Conservation (phyloP, 1,139 yeast genomes). For the Saccharomycopsis hybrid region DNA sequence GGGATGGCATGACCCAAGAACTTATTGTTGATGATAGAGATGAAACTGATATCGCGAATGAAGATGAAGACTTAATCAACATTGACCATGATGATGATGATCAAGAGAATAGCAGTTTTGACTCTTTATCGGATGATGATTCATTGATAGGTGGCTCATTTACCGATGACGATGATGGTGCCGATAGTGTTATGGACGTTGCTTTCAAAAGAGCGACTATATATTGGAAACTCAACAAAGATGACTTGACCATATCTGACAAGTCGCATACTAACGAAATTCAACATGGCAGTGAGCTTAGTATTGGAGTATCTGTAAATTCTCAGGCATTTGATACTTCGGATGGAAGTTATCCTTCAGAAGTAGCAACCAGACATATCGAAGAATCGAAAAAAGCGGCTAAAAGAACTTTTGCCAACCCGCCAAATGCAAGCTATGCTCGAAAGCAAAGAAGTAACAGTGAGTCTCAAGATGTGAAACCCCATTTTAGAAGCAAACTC, state of each 20-base stretch:
- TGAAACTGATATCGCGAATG: constrained; percentile 4
- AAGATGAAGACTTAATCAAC: constrained; percentile 12
- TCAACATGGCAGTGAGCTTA: neutral
- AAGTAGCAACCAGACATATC: neutral
- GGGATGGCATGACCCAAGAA: constrained; percentile 3
- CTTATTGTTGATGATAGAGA: constrained; percentile 20
- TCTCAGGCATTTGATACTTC: constrained; percentile 7
- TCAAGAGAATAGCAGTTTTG: constrained; percentile 14
- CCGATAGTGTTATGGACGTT: constrained; percentile 17
- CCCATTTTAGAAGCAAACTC: neutral
- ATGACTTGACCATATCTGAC: too few species aligned
- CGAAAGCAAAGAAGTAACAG: constrained; percentile 12
- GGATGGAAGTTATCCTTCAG: neutral
- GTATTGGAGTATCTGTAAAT: neutral
- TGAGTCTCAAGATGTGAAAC: constrained; percentile 9
- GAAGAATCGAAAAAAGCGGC: neutral
- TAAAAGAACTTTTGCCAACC: too few species aligned
- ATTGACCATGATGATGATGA: constrained; percentile 18
- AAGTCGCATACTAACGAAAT: too few species aligned
- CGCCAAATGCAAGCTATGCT: too few species aligned
- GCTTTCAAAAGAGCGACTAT: constrained; percentile 20
- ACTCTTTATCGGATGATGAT: constrained; percentile 21
- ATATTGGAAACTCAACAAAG: constrained; percentile 14
- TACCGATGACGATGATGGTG: constrained; percentile 24
- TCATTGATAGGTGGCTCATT: constrained; percentile 25